Evolutionary conservation across 768 basidiomycete genomes (phyloP), one percentile per base, ranked within the genome.

Genomic region (Favolaschia claudopus): DNA sequence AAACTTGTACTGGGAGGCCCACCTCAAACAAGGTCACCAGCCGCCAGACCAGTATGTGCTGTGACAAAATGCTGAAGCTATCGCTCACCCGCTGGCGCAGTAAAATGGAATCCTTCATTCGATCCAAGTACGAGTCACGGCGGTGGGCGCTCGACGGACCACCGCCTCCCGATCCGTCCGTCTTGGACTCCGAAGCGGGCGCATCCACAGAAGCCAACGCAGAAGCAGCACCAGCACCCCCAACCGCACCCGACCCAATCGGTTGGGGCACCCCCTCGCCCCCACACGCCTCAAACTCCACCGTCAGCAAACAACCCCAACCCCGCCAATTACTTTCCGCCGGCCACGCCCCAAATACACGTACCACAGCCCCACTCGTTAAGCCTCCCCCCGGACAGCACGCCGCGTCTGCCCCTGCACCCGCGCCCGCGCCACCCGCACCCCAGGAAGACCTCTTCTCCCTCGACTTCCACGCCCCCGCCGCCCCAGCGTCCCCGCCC

Each of bases 101-200:
- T 73, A 99, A 99, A 84, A 95, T 99, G 82, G 96, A 99, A 56
- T 95, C 93, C 0, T 99, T 95, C 75, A 92, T 99, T 59, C 89
- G 96, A 46, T 95, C 93, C 20, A 99, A 99, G 73, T 99, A 99
- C 72, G 96, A 99, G 74, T 87, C 91, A 3, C 82, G 84, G 24
- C 82, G 96, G 55, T 99, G 96, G 96, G 96, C 96, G 2, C 77
- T 90, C 74, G 92, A 96, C n/a, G 95, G 92, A 0, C 90, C 92
- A 14, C 86, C 82, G 0, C 96, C 96, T 0, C 69, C 76, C 0
- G 92, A 98, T 73, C 96, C 96, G 3, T 87, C 90, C 17, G 76
- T 85, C 0, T 81, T 98, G 14, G 95, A 94, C 9, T 76, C 73
- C 32, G 76, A 69, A 15, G 69, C 72, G 7, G 49, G 72, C 2